Conservation (phyloP, 768 basidiomycete genomes). For the Trametes maxima region DNA sequence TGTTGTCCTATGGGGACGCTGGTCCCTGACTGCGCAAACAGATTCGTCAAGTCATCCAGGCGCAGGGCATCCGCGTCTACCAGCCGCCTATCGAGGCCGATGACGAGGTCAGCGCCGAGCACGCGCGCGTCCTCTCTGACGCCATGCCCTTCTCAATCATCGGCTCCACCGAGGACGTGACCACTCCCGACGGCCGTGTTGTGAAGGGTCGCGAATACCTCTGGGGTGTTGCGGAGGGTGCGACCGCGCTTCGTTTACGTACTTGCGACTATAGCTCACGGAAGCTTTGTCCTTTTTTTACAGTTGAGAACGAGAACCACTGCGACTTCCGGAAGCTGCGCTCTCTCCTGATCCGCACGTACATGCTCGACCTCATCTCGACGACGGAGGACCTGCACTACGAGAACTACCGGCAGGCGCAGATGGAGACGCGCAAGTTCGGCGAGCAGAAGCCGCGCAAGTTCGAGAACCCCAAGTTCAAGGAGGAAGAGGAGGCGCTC, state of each 20-base stretch:
- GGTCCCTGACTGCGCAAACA: constrained; percentile 35
- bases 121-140: constrained; percentile 82
- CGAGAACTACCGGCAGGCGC: constrained; percentile 95
- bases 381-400: constrained; percentile 96
- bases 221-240: constrained; percentile 99
- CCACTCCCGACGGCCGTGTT: constrained; percentile 83
- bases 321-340: constrained; percentile 99
- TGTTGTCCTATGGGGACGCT: neutral
- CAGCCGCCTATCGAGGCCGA: constrained; percentile 90
- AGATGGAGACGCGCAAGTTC: constrained; percentile 99
- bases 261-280: neutral
- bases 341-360: constrained; percentile 91
- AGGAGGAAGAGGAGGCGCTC: constrained; percentile 97
- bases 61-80: constrained; percentile 95
- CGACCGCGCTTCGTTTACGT: constrained; percentile 24
- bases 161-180: constrained; percentile 93
- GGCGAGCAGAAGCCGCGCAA: constrained; percentile 99
- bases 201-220: constrained; percentile 99
- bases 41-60: constrained; percentile 87
- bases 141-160: constrained; percentile 99
- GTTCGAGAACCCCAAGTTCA: constrained; percentile 99
- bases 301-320: constrained; percentile 98
- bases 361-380: constrained; percentile 97
- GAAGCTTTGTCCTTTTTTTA: neutral
- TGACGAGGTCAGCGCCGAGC: constrained; percentile 83